Base-by-base conservation (phyloP, 225 moss, liverwort and hornwort genomes). In the Physcomitrellopsis africana region DNA sequence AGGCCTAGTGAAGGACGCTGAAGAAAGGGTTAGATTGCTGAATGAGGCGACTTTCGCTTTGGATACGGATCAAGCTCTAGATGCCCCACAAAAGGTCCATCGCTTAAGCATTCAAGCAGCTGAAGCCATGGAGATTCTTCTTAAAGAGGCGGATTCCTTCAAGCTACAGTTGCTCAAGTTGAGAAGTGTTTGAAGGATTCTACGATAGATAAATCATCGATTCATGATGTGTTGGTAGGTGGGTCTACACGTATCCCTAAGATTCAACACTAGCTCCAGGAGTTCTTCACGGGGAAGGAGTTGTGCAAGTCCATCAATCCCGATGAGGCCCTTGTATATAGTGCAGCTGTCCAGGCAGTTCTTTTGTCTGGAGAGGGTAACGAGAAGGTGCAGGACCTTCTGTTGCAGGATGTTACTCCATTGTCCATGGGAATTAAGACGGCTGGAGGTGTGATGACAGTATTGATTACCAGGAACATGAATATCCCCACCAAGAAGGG, bases 181-280 rank as follows among this genome's bases (percentile, higher is more conserved):
- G n/a, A n/a, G n/a, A n/a, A n/a, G n/a, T n/a, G n/a, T n/a, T n/a
- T n/a, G n/a, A n/a, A n/a, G n/a, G n/a, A n/a, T n/a, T n/a, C n/a
- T n/a, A n/a, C n/a, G n/a, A 29, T 29, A 4, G 29, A 29, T 29
- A 29, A 29, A 4, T 29, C 29, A 29, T 29, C 29, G 29, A 29
- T 1, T 29, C 29, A 1, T 4, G 4, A 1, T 29, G 29, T 29
- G 29, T 60, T 88, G 15, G 85, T 88, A 0, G 85, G 83, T 54
- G 85, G 88, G n/a, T 85, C 85, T 82, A 85, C 88, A 14, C 77
- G 85, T 9, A 77, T 88, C 54, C 88, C 88, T 0, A 89, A 89
- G 74, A 85, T 89, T 22, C 89, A 89, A 32, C 29, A 29, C 2
- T 85, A 83, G 46, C 70, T 81, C 3, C 83, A 85, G 51, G 73